Percentiles rank a stretch among this genome's conserved stretches.
Evolutionary conservation across 768 basidiomycete genomes (phyloP).

Genomic region (Panaeolus papilionaceus): DNA sequence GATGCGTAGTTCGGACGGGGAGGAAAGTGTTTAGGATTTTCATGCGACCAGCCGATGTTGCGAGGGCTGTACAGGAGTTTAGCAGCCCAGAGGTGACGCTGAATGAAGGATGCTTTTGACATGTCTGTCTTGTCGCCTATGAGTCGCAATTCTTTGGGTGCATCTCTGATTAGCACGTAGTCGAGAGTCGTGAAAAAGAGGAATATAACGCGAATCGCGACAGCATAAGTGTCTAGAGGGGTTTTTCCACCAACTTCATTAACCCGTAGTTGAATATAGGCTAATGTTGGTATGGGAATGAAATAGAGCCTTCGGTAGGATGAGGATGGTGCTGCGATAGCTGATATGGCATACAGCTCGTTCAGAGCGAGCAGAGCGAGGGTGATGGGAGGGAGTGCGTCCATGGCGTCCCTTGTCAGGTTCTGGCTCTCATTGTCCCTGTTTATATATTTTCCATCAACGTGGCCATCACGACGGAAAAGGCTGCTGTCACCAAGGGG

Average conservation of each 20-base stretch:
- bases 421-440: too few species aligned
- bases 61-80: slow-evolving; percentile 27
- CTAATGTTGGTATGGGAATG: slow-evolving; percentile 21
- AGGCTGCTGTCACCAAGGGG: too few species aligned
- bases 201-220: slow-evolving; percentile 18
- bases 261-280: slow-evolving; percentile 2
- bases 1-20: slow-evolving; percentile 22
- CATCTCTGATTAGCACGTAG: slow-evolving; percentile 27
- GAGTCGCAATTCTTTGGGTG: slow-evolving; percentile 24
- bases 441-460: too few species aligned
- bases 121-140: slow-evolving; percentile 22
- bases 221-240: slow-evolving; percentile 10
- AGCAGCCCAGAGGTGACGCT: slow-evolving; percentile 27
- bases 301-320: slow-evolving; percentile 22
- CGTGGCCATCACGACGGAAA: too few species aligned
- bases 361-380: background rate
- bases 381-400: background rate
- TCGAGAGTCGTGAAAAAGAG: slow-evolving; percentile 24
- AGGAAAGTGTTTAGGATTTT: slow-evolving; percentile 22
- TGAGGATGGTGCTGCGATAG: slow-evolving; percentile 17
- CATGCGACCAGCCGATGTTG: slow-evolving; percentile 31
- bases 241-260: background rate
- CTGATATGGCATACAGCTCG: background rate
- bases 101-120: slow-evolving; percentile 16
- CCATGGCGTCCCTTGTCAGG: background rate